phyloP scores from a whole-genome alignment of 306 rosid genomes.

The Sesbania bispinosa region DNA sequence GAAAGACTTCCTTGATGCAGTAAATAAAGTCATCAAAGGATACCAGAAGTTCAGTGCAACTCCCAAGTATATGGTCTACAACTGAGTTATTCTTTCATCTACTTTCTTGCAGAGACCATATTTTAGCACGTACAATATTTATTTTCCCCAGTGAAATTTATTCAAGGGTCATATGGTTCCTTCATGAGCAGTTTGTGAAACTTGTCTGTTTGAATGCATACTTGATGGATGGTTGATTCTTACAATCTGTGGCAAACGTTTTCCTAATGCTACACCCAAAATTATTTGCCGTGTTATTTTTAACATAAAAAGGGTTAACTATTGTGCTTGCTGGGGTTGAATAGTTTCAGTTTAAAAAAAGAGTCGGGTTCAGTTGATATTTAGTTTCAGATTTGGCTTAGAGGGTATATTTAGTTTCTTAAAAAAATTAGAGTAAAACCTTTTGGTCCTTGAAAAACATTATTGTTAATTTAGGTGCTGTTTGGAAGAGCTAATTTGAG shows the following conservation, averaged over 20 bases:
- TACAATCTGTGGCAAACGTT: no score
- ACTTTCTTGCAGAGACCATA: conserved; percentile 20
- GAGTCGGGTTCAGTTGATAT: neutral
- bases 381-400: no score
- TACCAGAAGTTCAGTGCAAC: conserved; percentile 99
- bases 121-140: neutral
- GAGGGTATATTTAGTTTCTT: no score
- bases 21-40: conserved; percentile 95
- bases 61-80: conserved; percentile 97
- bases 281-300: no score
- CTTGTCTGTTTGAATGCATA: conserved; percentile 15
- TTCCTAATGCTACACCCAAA: neutral
- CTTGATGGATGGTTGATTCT: conserved; percentile 6
- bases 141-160: conserved; percentile 8
- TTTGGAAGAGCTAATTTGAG: no score
- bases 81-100: conserved; percentile 44
- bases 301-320: no score
- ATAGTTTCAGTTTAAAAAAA: neutral
- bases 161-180: conserved; percentile 10
- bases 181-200: conserved; percentile 20
- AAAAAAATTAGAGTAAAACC: no score
- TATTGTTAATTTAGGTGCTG: no score
- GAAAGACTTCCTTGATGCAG: conserved; percentile 98
- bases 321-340: no score
- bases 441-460: neutral